A percentile compares a stretch with the other conserved stretches of the same genome.
Conservation (phyloP, 2,329 filamentous ascomycete genomes). For the Aspergillus caelatus region DNA sequence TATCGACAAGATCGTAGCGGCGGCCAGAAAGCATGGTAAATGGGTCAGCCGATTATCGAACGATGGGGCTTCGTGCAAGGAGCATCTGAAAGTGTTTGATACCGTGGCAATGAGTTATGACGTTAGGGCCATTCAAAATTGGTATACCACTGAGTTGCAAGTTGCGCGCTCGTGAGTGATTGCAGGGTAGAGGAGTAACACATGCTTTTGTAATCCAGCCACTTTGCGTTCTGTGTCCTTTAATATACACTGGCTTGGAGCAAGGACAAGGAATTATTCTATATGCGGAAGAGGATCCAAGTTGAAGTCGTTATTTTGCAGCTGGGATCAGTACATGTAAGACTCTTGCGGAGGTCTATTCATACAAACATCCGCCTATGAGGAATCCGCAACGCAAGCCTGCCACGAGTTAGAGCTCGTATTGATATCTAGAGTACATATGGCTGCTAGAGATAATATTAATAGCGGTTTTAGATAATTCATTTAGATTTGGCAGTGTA, state of each 20-base stretch:
- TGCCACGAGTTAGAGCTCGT: too few relatives aligned
- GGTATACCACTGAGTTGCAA: constrained; percentile 41
- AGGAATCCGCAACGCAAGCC: too few relatives aligned
- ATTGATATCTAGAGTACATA: too few relatives aligned
- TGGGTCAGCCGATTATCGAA: constrained; percentile 60
- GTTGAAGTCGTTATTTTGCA: too few relatives aligned
- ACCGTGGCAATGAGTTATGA: constrained; percentile 51
- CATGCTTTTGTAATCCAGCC: background rate
- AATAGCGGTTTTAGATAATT: too few relatives aligned
- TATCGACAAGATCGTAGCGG: constrained; percentile 60
- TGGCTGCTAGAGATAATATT: too few relatives aligned
- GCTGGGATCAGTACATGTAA: too few relatives aligned
- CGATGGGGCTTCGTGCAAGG: constrained; percentile 34
- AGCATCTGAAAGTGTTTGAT: constrained; percentile 44
- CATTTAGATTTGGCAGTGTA: too few relatives aligned
- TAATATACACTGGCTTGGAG: background rate
- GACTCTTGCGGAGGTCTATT: too few relatives aligned
- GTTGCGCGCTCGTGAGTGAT: constrained; percentile 42
- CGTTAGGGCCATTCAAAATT: constrained; percentile 53
- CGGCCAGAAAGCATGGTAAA: constrained; percentile 64
- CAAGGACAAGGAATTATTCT: background rate
- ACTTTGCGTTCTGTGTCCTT: background rate
- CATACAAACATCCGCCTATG: too few relatives aligned
- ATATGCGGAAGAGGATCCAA: too few relatives aligned
- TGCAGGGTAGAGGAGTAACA: background rate